Percentiles rank a stretch among this genome's conserved stretches.
Conservation (phyloP, 352 stramenopile genomes). For the Plasmopara halstedii region DNA sequence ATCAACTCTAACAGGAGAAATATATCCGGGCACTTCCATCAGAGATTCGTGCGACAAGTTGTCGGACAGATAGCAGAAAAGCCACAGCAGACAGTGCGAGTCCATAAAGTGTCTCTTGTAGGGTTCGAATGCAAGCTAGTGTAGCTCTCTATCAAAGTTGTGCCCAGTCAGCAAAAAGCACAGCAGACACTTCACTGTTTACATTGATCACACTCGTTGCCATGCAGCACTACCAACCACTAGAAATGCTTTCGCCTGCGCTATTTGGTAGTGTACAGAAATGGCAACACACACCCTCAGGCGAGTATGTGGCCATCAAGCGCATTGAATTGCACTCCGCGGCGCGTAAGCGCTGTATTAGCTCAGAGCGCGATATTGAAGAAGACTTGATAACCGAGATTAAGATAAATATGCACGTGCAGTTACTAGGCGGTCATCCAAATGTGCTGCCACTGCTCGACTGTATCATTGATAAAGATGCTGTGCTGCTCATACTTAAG, state of each 20-base stretch:
- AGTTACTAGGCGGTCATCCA: constrained; percentile 49
- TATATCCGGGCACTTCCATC: no score
- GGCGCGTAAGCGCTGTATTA: constrained; percentile 38
- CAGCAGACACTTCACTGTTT: constrained; percentile 3
- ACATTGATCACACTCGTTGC: constrained; percentile 14
- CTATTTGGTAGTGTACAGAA: constrained; percentile 69
- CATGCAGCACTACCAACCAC: constrained; percentile 38
- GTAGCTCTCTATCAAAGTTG: no score
- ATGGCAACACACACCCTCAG: constrained; percentile 39
- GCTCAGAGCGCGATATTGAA: constrained; percentile 38
- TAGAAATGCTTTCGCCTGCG: constrained; percentile 53
- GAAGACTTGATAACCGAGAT: constrained; percentile 69
- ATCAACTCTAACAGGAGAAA: no score
- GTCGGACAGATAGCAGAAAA: no score
- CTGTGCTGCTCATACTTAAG: constrained; percentile 60
- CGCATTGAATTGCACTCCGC: constrained; percentile 62
- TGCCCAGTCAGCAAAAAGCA: neutral
- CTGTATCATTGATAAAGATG: constrained; percentile 53
- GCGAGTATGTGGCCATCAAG: constrained; percentile 68
- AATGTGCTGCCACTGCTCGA: constrained; percentile 63
- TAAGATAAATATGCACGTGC: constrained; percentile 56
- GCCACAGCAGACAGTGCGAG: no score
- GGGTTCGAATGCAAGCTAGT: no score
- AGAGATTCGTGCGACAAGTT: no score
- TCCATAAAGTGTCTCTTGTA: no score